Percentiles rank a stretch among this genome's conserved stretches.
phyloP scores from a whole-genome alignment of 1,139 yeast species.

The Sugiyamaella xylanicola region DNA sequence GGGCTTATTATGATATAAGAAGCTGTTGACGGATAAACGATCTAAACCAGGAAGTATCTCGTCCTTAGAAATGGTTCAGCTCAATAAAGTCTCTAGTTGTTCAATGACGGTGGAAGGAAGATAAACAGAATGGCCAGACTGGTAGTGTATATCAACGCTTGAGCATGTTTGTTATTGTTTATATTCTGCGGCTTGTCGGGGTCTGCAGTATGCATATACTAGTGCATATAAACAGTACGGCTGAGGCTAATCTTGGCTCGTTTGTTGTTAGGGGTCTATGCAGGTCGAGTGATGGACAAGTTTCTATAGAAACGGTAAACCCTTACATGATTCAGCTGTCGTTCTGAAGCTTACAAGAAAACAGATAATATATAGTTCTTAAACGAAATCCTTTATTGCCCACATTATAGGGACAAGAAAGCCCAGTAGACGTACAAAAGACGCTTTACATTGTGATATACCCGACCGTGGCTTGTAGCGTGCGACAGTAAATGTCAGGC shows the following conservation, averaged over 20 bases:
- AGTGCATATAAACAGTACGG: constrained; percentile 10
- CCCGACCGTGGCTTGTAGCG: too few species aligned
- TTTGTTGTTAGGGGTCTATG: constrained; percentile 5
- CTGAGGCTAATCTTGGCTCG: neutral
- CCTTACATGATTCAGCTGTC: neutral
- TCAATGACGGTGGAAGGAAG: neutral
- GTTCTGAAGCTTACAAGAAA: too few species aligned
- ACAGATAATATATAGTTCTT: too few species aligned
- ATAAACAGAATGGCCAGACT: neutral
- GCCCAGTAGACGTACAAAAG: too few species aligned
- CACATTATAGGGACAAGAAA: too few species aligned
- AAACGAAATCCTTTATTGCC: too few species aligned
- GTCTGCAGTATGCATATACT: constrained; percentile 8
- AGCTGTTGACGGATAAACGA: neutral
- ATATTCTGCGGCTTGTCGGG: constrained; percentile 17
- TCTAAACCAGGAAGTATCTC: neutral
- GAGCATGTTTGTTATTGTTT: constrained; percentile 17
- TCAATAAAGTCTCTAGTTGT: neutral
- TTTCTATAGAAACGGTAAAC: constrained; percentile 17
- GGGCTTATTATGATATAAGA: neutral
- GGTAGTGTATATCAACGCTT: neutral
- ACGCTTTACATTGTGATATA: too few species aligned
- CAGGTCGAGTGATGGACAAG: neutral
- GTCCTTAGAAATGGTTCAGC: neutral
- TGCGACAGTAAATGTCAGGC: too few species aligned